phyloP scores from a whole-genome alignment of 495 filamentous ascomycete genomes.

The Tuber calosporum region DNA sequence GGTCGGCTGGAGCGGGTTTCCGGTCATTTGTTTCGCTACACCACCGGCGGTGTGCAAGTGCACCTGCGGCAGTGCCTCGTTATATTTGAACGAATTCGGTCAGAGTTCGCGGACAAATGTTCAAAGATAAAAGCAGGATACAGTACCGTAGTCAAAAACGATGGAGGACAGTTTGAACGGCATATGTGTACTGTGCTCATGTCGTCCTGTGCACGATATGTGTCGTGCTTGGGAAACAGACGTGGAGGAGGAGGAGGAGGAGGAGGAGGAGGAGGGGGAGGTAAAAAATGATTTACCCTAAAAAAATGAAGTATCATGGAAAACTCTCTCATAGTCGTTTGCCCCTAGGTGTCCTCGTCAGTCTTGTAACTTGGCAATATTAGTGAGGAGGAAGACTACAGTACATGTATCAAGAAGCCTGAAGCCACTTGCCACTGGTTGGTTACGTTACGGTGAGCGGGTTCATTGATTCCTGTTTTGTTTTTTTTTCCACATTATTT shows the following conservation, averaged over 20 bases:
- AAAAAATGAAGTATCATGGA: not conserved
- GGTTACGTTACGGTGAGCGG: not conserved
- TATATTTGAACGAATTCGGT: not conserved
- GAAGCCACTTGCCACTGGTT: constrained; percentile 22
- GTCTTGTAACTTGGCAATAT: not conserved
- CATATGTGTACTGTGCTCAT: not conserved
- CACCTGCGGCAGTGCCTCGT: constrained; percentile 1
- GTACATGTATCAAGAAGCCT: no score
- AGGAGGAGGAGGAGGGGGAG: not conserved
- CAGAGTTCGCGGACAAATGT: not conserved
- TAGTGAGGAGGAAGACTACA: constrained; percentile 8
- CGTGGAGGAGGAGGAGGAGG: not conserved
- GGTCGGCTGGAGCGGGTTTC: constrained; percentile 4
- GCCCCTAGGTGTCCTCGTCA: not conserved
- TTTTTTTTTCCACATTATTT: constrained; percentile 4
- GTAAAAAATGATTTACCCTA: not conserved
- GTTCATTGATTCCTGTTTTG: not conserved
- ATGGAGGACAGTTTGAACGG: not conserved
- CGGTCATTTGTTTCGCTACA: not conserved
- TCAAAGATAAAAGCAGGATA: not conserved
- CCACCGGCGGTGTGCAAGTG: not conserved
- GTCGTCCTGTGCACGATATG: not conserved
- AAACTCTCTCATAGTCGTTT: not conserved
- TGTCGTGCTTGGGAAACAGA: not conserved
- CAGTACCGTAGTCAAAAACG: not conserved